These are phyloP conservation scores for Monosporozyma solicola DNA, from an alignment of 805 yeast genomes.

Conservation along the genomic window DNA sequence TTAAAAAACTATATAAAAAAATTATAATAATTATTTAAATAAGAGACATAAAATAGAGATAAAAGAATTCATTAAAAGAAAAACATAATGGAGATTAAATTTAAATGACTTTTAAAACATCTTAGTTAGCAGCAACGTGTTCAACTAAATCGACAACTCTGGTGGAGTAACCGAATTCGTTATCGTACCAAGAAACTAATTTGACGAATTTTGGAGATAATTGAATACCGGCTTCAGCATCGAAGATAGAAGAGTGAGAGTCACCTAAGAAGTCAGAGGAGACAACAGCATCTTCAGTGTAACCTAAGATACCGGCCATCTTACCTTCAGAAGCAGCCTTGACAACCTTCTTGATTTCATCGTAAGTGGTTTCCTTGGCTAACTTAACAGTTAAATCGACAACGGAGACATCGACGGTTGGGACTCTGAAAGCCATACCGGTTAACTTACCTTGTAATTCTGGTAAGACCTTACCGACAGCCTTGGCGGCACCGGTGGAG, in stretches of 20 bases:
- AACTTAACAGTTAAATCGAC: conserved; percentile 62
- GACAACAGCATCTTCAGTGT: conserved; percentile 65
- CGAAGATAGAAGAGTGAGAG: conserved; percentile 55
- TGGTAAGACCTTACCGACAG: conserved; percentile 66
- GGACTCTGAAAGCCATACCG: conserved; percentile 67
- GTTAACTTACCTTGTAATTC: conserved; percentile 63
- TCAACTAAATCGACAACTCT: conserved; percentile 64
- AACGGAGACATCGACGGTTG: conserved; percentile 64
- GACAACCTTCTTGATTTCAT: conserved; percentile 50
- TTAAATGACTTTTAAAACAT: conserved; percentile 15
- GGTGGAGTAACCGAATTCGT: conserved; percentile 68
- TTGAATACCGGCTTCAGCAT: conserved; percentile 60
- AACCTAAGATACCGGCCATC: conserved; percentile 54
- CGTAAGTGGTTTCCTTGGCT: conserved; percentile 48
- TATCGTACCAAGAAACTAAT: conserved; percentile 65
- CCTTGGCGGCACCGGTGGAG: conserved; percentile 70
- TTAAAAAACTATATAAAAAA: not conserved
- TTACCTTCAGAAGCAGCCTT: conserved; percentile 52
- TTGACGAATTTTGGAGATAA: conserved; percentile 62
- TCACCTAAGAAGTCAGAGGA: conserved; percentile 60
- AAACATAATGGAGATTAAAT: not conserved
- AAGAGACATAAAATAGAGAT: not conserved
- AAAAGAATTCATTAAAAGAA: not conserved
- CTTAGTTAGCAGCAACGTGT: conserved; percentile 41
- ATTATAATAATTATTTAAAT: not conserved